Conservation (phyloP, 257 asterid species). For the Anisodus acutangulus region DNA sequence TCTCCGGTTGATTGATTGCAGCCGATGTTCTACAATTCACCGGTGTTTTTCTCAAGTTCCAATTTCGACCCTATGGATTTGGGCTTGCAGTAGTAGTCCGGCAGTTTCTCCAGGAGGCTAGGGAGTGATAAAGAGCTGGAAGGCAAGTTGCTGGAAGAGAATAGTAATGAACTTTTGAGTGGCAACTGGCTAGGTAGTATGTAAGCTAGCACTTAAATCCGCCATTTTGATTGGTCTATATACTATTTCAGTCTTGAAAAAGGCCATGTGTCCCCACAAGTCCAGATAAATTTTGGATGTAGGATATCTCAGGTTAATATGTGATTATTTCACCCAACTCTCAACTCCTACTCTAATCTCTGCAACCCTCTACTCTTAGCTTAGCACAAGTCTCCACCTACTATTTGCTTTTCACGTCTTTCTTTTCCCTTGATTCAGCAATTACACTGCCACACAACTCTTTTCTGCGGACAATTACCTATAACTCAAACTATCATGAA, state of each 20-base stretch:
- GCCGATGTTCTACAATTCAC: not conserved
- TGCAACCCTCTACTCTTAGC: slow-evolving; percentile 20
- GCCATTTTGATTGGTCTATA: slow-evolving; percentile 15
- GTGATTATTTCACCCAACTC: slow-evolving; percentile 23
- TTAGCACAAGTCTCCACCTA: slow-evolving; percentile 20
- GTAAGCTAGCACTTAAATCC: not conserved
- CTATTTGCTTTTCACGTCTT: slow-evolving; percentile 17
- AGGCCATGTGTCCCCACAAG: not conserved
- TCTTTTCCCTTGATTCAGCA: slow-evolving; percentile 14
- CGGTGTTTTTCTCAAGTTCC: not conserved
- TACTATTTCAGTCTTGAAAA: not conserved
- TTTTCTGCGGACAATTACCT: not conserved
- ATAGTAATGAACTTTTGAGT: slow-evolving; percentile 5
- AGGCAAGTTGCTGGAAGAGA: not conserved
- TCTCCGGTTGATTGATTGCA: slow-evolving; percentile 6
- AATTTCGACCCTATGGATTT: slow-evolving; percentile 21
- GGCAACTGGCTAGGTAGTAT: not conserved
- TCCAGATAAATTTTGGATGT: slow-evolving; percentile 1
- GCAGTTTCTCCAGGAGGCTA: slow-evolving; percentile 24
- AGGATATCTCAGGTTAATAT: slow-evolving; percentile 19
- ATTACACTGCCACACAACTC: not conserved
- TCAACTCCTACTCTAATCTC: not conserved
- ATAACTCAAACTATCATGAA: slow-evolving; percentile 1
- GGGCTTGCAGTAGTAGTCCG: slow-evolving; percentile 1
- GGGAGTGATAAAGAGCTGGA: not conserved